Evolutionary conservation across 129 eudicot species (phyloP).

Genomic region (Ambrosia trifida): DNA sequence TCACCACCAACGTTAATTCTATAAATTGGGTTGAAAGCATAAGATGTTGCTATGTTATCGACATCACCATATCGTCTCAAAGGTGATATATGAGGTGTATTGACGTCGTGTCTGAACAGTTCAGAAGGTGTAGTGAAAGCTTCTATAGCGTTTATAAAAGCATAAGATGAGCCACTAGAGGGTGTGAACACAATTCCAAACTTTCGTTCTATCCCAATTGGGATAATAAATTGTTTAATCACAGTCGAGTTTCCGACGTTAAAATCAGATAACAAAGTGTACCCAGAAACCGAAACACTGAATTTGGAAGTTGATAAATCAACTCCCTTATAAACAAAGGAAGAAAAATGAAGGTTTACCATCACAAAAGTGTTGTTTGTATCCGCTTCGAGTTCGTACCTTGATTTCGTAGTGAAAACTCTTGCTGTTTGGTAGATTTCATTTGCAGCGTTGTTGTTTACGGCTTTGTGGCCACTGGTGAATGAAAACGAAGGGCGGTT

Average conservation of each 20-base stretch:
- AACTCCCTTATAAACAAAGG: conserved; percentile 25
- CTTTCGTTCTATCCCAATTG: conserved; percentile 4
- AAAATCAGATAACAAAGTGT: conserved; percentile 40
- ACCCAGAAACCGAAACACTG: conserved; percentile 43
- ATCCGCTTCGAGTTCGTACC: conserved; percentile 37
- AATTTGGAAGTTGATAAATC: conserved; percentile 37
- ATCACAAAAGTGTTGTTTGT: conserved; percentile 47
- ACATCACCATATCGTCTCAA: background rate
- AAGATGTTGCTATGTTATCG: background rate
- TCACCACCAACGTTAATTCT: conserved; percentile 65
- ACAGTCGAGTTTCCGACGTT: conserved; percentile 2
- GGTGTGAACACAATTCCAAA: conserved; percentile 42
- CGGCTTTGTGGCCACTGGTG: conserved; percentile 22
- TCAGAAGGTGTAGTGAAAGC: conserved; percentile 38
- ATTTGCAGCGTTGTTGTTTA: background rate
- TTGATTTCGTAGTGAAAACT: conserved; percentile 37
- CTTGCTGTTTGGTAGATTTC: conserved; percentile 51
- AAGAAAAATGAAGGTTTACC: conserved; percentile 66
- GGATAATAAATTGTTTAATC: conserved; percentile 44
- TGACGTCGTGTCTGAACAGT: conserved; percentile 19
- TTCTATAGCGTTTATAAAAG: conserved; percentile 65
- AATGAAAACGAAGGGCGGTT: conserved; percentile 29
- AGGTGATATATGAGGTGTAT: background rate
- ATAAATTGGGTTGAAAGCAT: conserved; percentile 35
- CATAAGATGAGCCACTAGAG: conserved; percentile 18